A percentile compares a stretch with the other conserved stretches of the same genome.
phyloP scores from a whole-genome alignment of 495 filamentous ascomycete species.

The Hyphodiscus hymeniophilus region DNA sequence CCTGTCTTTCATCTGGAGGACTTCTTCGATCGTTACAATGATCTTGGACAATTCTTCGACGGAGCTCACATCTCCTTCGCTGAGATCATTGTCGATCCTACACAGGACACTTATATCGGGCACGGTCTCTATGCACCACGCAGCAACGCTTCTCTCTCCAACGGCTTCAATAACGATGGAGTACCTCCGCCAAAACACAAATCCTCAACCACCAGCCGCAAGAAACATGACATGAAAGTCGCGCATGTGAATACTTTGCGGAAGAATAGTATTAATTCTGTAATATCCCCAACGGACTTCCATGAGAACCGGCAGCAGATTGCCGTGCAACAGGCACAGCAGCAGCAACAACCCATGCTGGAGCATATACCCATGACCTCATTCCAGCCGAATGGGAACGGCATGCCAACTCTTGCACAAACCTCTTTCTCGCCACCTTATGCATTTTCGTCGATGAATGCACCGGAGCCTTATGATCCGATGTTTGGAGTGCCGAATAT shows the following conservation, averaged over 20 bases:
- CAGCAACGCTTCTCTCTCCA: conserved; percentile 9
- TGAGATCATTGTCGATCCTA: conserved; percentile 30
- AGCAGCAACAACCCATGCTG: conserved; percentile 12
- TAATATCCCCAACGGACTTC: conserved; percentile 14
- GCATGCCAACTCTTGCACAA: conserved; percentile 23
- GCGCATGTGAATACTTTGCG: neutral
- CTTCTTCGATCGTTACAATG: conserved; percentile 72
- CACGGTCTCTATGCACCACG: conserved; percentile 35
- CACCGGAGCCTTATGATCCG: conserved; percentile 34
- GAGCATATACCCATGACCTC: conserved; percentile 9
- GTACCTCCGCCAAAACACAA: conserved; percentile 12
- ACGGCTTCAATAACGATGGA: neutral
- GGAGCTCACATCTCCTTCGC: conserved; percentile 41
- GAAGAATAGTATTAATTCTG: neutral
- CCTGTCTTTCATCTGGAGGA: conserved; percentile 78
- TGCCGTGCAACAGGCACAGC: neutral
- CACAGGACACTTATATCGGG: conserved; percentile 37
- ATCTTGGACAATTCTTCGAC: conserved; percentile 40
- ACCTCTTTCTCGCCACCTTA: conserved; percentile 34
- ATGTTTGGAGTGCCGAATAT: conserved; percentile 46
- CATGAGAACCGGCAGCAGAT: neutral
- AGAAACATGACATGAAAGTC: conserved; percentile 10
- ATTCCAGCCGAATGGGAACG: conserved; percentile 4
- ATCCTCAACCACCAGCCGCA: conserved; percentile 9
- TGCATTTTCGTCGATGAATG: conserved; percentile 24